Base-by-base conservation (phyloP, 768 basidiomycete species). In the Russula earlei region DNA sequence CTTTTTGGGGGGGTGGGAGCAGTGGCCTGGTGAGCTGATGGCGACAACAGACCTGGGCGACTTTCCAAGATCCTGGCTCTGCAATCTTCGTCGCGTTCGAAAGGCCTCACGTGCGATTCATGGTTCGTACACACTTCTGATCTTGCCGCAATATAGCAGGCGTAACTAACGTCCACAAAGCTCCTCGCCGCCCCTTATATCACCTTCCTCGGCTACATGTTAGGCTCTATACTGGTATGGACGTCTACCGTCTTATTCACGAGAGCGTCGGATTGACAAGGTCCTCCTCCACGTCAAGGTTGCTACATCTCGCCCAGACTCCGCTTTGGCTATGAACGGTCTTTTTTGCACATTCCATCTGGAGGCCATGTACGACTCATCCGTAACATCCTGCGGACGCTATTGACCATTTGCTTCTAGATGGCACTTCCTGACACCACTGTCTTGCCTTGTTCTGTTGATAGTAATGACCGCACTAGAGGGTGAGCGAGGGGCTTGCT, bases 331-430 rank as follows among this genome's bases (percentile, higher is more conserved):
- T 3, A 54, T 66, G 43, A 80, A 79, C 63, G 75, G 77, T 31
- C 60, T 82, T 42, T 81, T 80, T 66, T 82, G 81, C 62, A 70
- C 72, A 15, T 63, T 72, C n/a, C 59, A 63, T 20, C 57, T 61
- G 10, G 59, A 64, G 36, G 59, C 63, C 43, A 65, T 73, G 79
- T 80, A 55, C 53, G 77, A 67, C 37, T 34, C 20, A 43, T 48
- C 17, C 12, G 29, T 36, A 22, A 5, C 22, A 2, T 24, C 38
- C 36, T 38, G 40, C 24, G 45, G 25, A 44, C 12, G 50, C 33
- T 10, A 41, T n/a, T 44, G 15, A 12, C 15, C 1, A 10, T 7
- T 40, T 44, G 52, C 29, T 69, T 67, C 48, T 33, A 58, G 57
- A 38, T 7, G 25, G 34, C 6, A 14, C 8, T 44, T 27, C 29